These are phyloP conservation scores for Gloeopeniophorella convolvens DNA, from an alignment of 768 basidiomycete species.

Conservation along the genomic window DNA sequence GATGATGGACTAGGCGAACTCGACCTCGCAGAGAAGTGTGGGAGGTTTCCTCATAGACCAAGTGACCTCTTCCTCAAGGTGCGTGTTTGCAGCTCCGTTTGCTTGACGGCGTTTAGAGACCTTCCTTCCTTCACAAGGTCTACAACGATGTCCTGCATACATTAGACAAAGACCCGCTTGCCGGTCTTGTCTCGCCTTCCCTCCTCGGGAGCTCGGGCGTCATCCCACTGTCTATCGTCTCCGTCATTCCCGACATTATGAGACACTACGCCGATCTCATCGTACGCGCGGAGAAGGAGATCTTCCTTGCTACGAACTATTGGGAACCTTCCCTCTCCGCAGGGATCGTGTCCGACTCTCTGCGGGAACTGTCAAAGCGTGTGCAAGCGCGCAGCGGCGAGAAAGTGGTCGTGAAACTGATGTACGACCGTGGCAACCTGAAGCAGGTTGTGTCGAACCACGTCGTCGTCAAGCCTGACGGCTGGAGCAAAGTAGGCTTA, in stretches of 20 bases:
- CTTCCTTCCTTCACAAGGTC: slow-evolving; percentile 39
- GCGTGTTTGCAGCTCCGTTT: slow-evolving; percentile 14
- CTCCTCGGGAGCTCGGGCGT: slow-evolving; percentile 58
- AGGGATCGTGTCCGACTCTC: slow-evolving; percentile 39
- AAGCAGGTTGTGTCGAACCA: slow-evolving; percentile 46
- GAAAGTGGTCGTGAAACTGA: slow-evolving; percentile 56
- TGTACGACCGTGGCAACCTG: slow-evolving; percentile 62
- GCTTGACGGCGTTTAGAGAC: neutral
- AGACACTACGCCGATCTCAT: slow-evolving; percentile 60
- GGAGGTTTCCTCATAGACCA: slow-evolving; percentile 46
- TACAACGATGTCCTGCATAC: slow-evolving; percentile 55
- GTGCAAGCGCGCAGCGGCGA: slow-evolving; percentile 37
- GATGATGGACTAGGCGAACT: slow-evolving; percentile 29
- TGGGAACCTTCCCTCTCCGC: slow-evolving; percentile 49
- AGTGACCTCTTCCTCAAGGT: slow-evolving; percentile 59
- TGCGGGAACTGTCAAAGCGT: slow-evolving; percentile 33
- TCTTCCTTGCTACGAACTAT: slow-evolving; percentile 64
- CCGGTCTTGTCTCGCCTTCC: slow-evolving; percentile 53
- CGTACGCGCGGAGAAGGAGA: slow-evolving; percentile 53
- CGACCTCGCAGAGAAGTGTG: slow-evolving; percentile 41
- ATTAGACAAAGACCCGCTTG: slow-evolving; percentile 47
- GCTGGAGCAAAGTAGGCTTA: slow-evolving; percentile 43
- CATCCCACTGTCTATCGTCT: slow-evolving; percentile 55
- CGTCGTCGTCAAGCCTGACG: slow-evolving; percentile 38
- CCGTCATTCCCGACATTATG: slow-evolving; percentile 68